Evolutionary conservation across 2,329 filamentous ascomycete species (phyloP).

Genomic region (Macrophomina pseudophaseolina): DNA sequence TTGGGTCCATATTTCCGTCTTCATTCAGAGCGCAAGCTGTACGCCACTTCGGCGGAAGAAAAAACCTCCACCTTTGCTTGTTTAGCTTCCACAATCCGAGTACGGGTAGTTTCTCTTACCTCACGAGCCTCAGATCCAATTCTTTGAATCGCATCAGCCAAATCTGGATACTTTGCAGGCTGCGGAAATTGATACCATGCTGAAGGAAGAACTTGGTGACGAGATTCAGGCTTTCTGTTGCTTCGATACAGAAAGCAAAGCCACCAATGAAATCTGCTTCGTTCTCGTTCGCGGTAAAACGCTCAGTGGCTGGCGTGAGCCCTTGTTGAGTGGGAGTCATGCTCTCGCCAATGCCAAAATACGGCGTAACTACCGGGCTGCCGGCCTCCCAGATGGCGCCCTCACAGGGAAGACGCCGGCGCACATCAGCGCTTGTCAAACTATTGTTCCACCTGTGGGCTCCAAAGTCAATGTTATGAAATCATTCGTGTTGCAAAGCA

Average conservation of each 20-base stretch:
- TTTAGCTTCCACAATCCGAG: background rate
- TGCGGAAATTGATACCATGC: constrained; percentile 38
- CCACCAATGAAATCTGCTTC: constrained; percentile 37
- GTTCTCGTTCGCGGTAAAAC: constrained; percentile 33
- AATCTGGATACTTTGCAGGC: constrained; percentile 37
- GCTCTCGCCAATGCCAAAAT: constrained; percentile 49
- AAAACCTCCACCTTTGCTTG: constrained; percentile 36
- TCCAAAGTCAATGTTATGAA: background rate
- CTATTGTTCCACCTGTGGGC: constrained; percentile 41
- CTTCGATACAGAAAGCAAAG: constrained; percentile 40
- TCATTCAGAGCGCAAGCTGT: constrained; percentile 44
- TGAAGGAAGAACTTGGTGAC: constrained; percentile 45
- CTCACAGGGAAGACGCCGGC: constrained; percentile 44
- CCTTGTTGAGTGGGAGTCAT: constrained; percentile 30
- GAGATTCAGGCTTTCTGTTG: constrained; percentile 42
- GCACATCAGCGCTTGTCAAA: constrained; percentile 41
- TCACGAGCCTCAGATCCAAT: constrained; percentile 39
- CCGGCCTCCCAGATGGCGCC: constrained; percentile 40
- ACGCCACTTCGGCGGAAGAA: constrained; percentile 33
- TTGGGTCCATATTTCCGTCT: constrained; percentile 41
- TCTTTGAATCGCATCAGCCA: constrained; percentile 44
- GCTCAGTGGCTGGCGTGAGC: constrained; percentile 30
- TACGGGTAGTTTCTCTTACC: constrained; percentile 29
- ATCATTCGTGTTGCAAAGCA: background rate
- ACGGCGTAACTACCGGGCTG: constrained; percentile 40